A percentile compares a stretch with the other conserved stretches of the same genome.
Evolutionary conservation across 371 early-diverging fungal species (phyloP).

Genomic region (Circinella umbellata): DNA sequence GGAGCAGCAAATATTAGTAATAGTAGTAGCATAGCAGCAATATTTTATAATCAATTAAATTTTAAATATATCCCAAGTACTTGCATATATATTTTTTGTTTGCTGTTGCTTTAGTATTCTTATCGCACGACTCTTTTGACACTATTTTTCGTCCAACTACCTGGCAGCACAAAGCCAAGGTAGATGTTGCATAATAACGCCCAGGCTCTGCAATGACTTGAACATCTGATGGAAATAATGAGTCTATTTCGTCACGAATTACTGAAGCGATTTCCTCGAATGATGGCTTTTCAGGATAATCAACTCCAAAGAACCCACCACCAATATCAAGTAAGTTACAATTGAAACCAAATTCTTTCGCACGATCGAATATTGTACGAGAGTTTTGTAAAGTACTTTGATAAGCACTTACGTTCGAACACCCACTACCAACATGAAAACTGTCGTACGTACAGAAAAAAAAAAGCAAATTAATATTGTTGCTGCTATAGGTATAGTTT

Average conservation of each 20-base stretch:
- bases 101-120: slow-evolving; percentile 11
- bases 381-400: slow-evolving; percentile 87
- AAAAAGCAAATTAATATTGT: background rate
- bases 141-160: slow-evolving; percentile 73
- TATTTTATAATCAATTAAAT: too few species aligned
- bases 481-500: too few species aligned
- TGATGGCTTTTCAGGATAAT: slow-evolving; percentile 71
- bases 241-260: slow-evolving; percentile 80
- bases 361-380: slow-evolving; percentile 87
- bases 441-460: slow-evolving; percentile 24
- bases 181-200: slow-evolving; percentile 92
- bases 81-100: slow-evolving; percentile 79
- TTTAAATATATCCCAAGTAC: background rate
- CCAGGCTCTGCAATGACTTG: slow-evolving; percentile 98
- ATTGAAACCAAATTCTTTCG: slow-evolving; percentile 72
- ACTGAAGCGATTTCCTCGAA: slow-evolving; percentile 86
- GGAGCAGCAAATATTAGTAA: too few species aligned
- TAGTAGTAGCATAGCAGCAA: too few species aligned
- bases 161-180: slow-evolving; percentile 91
- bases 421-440: slow-evolving; percentile 96
- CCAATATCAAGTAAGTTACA: slow-evolving; percentile 92
- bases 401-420: slow-evolving; percentile 88
- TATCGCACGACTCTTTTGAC: too few species aligned
- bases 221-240: slow-evolving; percentile 69
- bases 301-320: slow-evolving; percentile 96